Evolutionary conservation across 1,139 yeast species (phyloP), one percentile per base, ranked within the genome.

Genomic region (Yamadazyma atlantica): DNA sequence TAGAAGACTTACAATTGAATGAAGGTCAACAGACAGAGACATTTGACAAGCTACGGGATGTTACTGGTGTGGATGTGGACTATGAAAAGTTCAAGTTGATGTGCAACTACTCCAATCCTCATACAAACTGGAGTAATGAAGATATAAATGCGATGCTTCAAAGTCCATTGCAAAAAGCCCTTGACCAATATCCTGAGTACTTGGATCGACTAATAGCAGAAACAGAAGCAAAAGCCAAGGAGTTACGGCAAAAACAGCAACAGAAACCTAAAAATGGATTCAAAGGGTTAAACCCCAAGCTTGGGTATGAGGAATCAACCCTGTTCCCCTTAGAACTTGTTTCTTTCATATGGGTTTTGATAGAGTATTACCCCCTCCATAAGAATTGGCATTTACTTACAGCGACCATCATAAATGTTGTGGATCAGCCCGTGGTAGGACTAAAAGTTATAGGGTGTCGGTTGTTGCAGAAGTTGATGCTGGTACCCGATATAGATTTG

Each of bases 381-480:
- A 44, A 53, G 4, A 44, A 64, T 37, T 75, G 81, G 78, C 59
- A 73, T 21, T 41, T 74, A 4, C 43, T 77, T 1, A 59, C 79
- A 0, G 77, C 85, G 1, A 69, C 78, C 8, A 57, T 66, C 4
- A 53, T 80, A 17, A 76, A 76, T 41, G 53, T 77, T 9, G 53
- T 78, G 15, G 84, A 80, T 48, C 77, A 75, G 42, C 68, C 69
- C 36, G 77, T 75, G 17, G 64, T 74, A 0, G 44, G 46, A 6
- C 57, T 68, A 37, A 78, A 79, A 44, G 49, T 60, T 0, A 67
- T 66, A 38, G 80, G 79, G 10, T 67, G 73, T 37, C 48, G 51
- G 15, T 46, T 77, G 2, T 50, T 70, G 3, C 41, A 39, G 2
- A 24, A 48, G 7, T 42, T 73, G 3, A 43, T 64, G 4, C 41